Percentiles rank a stretch among this genome's conserved stretches.
phyloP scores from a whole-genome alignment of 495 filamentous ascomycete genomes.

The Penicillium antarcticum region DNA sequence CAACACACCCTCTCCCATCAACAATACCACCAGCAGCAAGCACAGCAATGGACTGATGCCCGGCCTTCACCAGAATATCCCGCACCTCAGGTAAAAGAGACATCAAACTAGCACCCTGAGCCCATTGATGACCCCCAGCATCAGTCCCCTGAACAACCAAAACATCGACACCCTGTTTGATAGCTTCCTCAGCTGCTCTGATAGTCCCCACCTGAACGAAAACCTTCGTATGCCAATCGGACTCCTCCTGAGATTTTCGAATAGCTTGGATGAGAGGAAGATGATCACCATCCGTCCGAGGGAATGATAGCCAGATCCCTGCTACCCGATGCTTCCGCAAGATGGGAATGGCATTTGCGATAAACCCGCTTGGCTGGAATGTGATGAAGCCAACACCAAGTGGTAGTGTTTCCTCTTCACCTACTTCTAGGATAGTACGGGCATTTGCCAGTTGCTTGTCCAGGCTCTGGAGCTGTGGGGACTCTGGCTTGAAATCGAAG shows the following conservation, averaged over 20 bases:
- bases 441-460: conserved; percentile 64
- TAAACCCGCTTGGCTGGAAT: conserved; percentile 32
- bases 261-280: conserved; percentile 43
- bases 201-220: conserved; percentile 70
- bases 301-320: conserved; percentile 69
- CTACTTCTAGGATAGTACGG: conserved; percentile 58
- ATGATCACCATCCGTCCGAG: conserved; percentile 31
- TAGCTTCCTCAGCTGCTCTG: conserved; percentile 63
- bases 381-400: conserved; percentile 60
- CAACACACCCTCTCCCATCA: conserved; percentile 59
- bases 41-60: conserved; percentile 43
- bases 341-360: conserved; percentile 37
- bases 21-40: conserved; percentile 66
- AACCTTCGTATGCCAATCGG: conserved; percentile 52
- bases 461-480: conserved; percentile 65
- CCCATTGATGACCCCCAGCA: conserved; percentile 66
- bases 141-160: conserved; percentile 69
- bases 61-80: conserved; percentile 43
- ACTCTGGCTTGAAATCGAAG: conserved; percentile 64
- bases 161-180: conserved; percentile 67
- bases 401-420: conserved; percentile 46
- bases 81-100: conserved; percentile 59
- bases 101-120: conserved; percentile 57
- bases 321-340: conserved; percentile 47
- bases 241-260: conserved; percentile 32